phyloP scores from a whole-genome alignment of 108 stramenopile genomes.

The Aurantiochytrium sp. region DNA sequence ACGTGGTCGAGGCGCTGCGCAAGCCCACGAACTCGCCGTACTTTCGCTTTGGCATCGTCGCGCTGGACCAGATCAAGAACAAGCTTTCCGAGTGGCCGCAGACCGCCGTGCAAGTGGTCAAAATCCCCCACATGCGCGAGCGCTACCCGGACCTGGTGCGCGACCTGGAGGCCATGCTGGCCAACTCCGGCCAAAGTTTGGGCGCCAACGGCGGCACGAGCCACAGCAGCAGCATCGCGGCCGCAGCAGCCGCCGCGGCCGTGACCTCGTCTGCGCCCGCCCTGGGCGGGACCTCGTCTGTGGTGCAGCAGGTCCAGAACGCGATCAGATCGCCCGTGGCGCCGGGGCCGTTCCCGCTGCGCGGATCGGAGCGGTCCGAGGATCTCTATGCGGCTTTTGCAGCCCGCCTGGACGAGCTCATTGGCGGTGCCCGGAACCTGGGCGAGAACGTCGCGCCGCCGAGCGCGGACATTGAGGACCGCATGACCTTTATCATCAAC shows the following conservation, averaged over 20 bases:
- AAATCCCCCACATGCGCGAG: slow-evolving; percentile 87
- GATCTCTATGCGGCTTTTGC: neutral
- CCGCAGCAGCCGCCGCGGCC: neutral
- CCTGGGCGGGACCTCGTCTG: neutral
- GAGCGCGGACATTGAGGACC: slow-evolving; percentile 75
- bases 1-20: slow-evolving; percentile 93
- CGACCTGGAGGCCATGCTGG: slow-evolving; percentile 78
- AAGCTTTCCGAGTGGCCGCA: slow-evolving; percentile 97
- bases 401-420: slow-evolving; percentile 24
- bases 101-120: slow-evolving; percentile 94
- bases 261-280: neutral
- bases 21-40: slow-evolving; percentile 81
- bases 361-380: neutral
- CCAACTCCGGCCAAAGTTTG: neutral
- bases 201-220: slow-evolving; percentile 39
- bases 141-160: slow-evolving; percentile 73
- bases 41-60: slow-evolving; percentile 98
- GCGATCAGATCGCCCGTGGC: neutral
- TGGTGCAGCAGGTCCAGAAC: neutral
- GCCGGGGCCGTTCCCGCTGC: neutral
- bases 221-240: neutral
- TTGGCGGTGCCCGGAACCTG: neutral
- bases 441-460: slow-evolving; percentile 46
- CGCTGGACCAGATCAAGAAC: slow-evolving; percentile 91
- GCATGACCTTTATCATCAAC: slow-evolving; percentile 93